phyloP scores from a whole-genome alignment of 306 rosid genomes.

The Oxytropis ochrocephala region DNA sequence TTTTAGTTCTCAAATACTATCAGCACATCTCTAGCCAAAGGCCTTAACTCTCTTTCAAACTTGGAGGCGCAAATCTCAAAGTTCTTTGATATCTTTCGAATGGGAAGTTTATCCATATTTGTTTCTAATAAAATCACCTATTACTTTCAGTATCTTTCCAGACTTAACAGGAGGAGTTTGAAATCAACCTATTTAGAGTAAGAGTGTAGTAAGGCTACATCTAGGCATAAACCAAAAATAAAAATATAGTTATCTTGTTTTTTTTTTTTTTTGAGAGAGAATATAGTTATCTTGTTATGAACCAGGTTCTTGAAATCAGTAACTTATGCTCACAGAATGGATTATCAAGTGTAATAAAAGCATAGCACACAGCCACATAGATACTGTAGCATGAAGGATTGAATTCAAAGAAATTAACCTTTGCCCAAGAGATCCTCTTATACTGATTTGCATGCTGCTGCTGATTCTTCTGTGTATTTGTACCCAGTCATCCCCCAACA shows the following conservation, averaged over 20 bases:
- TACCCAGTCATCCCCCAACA: conserved; percentile 99
- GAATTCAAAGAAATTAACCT: conserved; percentile 40
- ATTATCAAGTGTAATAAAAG: background rate
- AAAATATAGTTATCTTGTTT: no score
- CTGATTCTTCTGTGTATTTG: conserved; percentile 91
- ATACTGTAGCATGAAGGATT: background rate
- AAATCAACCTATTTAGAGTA: background rate
- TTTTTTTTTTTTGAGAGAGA: no score
- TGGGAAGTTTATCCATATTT: background rate
- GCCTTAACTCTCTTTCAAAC: background rate
- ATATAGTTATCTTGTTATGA: background rate
- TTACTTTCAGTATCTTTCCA: background rate
- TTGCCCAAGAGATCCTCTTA: conserved; percentile 96
- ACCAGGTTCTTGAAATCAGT: background rate
- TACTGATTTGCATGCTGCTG: conserved; percentile 99
- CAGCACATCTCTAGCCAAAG: background rate
- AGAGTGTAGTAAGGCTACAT: background rate
- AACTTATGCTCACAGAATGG: background rate
- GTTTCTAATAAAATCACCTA: background rate
- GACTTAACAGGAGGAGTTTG: background rate
- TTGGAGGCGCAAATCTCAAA: no score
- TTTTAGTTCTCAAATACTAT: no score
- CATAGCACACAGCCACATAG: background rate
- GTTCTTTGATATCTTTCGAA: background rate
- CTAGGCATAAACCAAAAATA: background rate